phyloP scores from a whole-genome alignment of 2,329 filamentous ascomycete genomes.

The Phoma sp. region DNA sequence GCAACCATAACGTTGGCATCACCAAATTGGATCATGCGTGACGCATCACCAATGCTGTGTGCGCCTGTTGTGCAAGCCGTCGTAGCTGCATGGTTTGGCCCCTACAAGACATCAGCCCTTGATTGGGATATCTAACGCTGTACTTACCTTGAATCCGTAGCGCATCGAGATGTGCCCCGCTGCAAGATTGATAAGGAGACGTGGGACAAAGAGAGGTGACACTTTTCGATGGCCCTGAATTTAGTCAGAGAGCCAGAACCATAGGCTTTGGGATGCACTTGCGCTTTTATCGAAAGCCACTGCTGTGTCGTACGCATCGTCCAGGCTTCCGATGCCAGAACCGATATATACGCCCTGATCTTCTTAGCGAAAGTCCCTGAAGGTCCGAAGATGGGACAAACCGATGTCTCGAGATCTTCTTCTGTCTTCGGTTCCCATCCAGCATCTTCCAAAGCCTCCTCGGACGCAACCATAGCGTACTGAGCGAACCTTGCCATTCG shows the following conservation, averaged over 20 bases:
- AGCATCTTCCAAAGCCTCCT: constrained; percentile 85
- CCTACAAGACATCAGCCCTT: constrained; percentile 52
- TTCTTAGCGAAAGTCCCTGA: constrained; percentile 10
- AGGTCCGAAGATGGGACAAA: constrained; percentile 38
- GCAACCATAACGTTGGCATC: constrained; percentile 96
- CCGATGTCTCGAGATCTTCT: constrained; percentile 73
- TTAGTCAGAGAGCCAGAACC: background rate
- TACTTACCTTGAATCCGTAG: constrained; percentile 71
- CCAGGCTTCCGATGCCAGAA: constrained; percentile 92
- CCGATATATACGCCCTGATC: constrained; percentile 83
- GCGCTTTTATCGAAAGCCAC: constrained; percentile 76
- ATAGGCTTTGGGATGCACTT: constrained; percentile 39
- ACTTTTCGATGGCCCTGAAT: constrained; percentile 86
- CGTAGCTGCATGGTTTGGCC: constrained; percentile 89
- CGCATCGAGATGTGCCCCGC: constrained; percentile 95
- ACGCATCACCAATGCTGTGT: constrained; percentile 91
- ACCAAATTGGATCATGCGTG: constrained; percentile 87
- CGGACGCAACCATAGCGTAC: constrained; percentile 84
- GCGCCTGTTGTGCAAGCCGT: constrained; percentile 97
- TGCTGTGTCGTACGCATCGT: constrained; percentile 86
- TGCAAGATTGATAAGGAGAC: constrained; percentile 90
- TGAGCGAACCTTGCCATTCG: constrained; percentile 92
- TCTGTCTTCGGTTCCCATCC: constrained; percentile 70
- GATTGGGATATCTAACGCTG: too few species aligned
- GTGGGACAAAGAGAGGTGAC: constrained; percentile 90